Evolutionary conservation across 2,329 filamentous ascomycete genomes (phyloP).

Genomic region (Hypomyces perniciosus): DNA sequence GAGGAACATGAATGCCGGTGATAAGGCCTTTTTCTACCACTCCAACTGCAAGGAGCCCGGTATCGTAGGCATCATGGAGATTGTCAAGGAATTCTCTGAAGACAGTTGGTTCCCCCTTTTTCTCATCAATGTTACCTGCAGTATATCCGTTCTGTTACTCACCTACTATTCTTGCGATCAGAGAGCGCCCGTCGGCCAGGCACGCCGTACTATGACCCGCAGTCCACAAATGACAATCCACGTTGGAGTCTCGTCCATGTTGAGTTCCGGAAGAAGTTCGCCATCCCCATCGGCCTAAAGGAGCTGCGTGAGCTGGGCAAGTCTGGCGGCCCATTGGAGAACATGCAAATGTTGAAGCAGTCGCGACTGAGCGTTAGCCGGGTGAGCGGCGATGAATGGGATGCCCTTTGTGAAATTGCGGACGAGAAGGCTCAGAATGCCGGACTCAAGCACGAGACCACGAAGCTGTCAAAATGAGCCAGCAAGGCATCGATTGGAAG

Average conservation of each 20-base stretch:
- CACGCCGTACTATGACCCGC: conserved; percentile 74
- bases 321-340: conserved; percentile 51
- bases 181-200: conserved; percentile 28
- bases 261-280: conserved; percentile 77
- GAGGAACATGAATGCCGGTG: conserved; percentile 82
- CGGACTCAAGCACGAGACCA: conserved; percentile 31
- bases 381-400: conserved; percentile 60
- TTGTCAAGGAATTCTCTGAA: conserved; percentile 75
- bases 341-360: conserved; percentile 80
- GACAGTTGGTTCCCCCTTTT: conserved; percentile 52
- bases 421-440: conserved; percentile 35
- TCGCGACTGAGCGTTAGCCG: conserved; percentile 74
- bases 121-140: background rate
- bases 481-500: background rate
- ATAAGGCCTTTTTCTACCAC: conserved; percentile 95
- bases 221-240: conserved; percentile 51
- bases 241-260: conserved; percentile 87
- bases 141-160: conserved; percentile 7
- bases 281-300: conserved; percentile 60
- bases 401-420: conserved; percentile 51
- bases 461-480: conserved; percentile 1
- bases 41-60: conserved; percentile 87
- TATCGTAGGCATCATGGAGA: conserved; percentile 82
- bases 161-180: conserved; percentile 13
- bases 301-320: conserved; percentile 62